Conservation (phyloP, 2,329 filamentous ascomycete species). For the Xylariomycetidae sp. region DNA sequence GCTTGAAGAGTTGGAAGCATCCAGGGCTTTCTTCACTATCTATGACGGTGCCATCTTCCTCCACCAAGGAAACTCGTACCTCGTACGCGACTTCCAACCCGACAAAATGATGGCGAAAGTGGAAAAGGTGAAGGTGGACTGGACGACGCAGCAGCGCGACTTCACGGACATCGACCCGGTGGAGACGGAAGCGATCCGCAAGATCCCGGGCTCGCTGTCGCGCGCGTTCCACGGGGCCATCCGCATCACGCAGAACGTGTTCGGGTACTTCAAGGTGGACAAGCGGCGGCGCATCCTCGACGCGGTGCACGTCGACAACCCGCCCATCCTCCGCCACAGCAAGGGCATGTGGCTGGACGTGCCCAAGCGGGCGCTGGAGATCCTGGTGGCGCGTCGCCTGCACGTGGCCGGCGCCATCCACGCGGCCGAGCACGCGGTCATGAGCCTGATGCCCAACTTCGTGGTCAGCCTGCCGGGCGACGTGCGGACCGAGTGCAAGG, state of each 20-base stretch:
- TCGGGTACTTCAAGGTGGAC: slow-evolving; percentile 97
- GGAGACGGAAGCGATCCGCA: slow-evolving; percentile 81
- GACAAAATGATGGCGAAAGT: slow-evolving; percentile 81
- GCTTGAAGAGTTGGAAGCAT: slow-evolving; percentile 92
- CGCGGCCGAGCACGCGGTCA: slow-evolving; percentile 85
- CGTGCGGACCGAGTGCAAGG: slow-evolving; percentile 91
- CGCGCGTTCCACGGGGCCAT: slow-evolving; percentile 82
- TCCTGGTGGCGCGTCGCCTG: slow-evolving; percentile 64
- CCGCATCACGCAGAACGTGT: slow-evolving; percentile 80
- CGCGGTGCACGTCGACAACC: slow-evolving; percentile 87
- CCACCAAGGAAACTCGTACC: slow-evolving; percentile 89
- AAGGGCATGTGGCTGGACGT: slow-evolving; percentile 97
- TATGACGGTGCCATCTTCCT: slow-evolving; percentile 97
- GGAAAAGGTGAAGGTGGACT: slow-evolving; percentile 83
- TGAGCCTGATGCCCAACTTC: slow-evolving; percentile 83
- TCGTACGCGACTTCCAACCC: slow-evolving; percentile 82
- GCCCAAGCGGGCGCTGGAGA: slow-evolving; percentile 69
- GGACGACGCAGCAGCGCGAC: slow-evolving; percentile 89
- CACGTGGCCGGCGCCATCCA: slow-evolving; percentile 89
- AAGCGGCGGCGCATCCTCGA: slow-evolving; percentile 79
- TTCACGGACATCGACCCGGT: slow-evolving; percentile 91
- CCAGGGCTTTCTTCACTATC: slow-evolving; percentile 88
- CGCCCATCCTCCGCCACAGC: slow-evolving; percentile 75
- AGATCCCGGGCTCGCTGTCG: slow-evolving; percentile 55
- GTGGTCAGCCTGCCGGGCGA: slow-evolving; percentile 87